phyloP scores from a whole-genome alignment of 805 yeast genomes.

The Yarrowia osloensis region DNA sequence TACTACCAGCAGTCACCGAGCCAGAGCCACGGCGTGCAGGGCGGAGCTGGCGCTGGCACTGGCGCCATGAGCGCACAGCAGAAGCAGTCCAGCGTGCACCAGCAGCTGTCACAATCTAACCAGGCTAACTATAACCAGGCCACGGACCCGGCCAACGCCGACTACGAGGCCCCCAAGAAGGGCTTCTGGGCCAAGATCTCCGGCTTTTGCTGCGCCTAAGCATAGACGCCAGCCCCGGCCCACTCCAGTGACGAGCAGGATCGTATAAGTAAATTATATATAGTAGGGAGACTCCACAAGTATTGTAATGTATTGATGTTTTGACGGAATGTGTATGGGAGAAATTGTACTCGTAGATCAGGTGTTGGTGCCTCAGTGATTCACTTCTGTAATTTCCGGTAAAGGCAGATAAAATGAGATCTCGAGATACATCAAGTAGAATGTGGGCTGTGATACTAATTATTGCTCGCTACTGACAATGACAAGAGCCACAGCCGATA shows the following conservation, averaged over 20 bases:
- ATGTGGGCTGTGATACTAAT: too few relatives aligned
- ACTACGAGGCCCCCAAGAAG: slow-evolving; percentile 30
- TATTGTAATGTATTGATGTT: slow-evolving; percentile 20
- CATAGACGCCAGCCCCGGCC: neutral
- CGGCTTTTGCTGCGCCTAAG: slow-evolving; percentile 28
- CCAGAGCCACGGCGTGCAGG: slow-evolving; percentile 28
- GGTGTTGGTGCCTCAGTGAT: neutral
- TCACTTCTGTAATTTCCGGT: too few relatives aligned
- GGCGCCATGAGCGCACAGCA: slow-evolving; percentile 20
- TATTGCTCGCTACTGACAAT: too few relatives aligned
- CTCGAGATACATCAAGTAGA: too few relatives aligned
- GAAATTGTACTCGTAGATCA: too few relatives aligned
- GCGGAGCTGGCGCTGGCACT: slow-evolving; percentile 2
- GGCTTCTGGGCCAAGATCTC: slow-evolving; percentile 30
- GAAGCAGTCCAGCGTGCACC: slow-evolving; percentile 29
- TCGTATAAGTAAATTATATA: slow-evolving; percentile 29
- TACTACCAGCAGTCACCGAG: slow-evolving; percentile 30
- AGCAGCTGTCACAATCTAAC: slow-evolving; percentile 27
- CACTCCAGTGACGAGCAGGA: neutral
- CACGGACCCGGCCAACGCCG: slow-evolving; percentile 31
- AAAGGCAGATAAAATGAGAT: too few relatives aligned
- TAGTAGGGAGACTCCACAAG: slow-evolving; percentile 18
- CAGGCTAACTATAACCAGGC: slow-evolving; percentile 30
- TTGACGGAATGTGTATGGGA: neutral
- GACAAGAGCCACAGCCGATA: too few relatives aligned